A percentile compares a stretch with the other conserved stretches of the same genome.
Conservation (phyloP, 2,329 filamentous ascomycete species). For the Cladosporium sp. region DNA sequence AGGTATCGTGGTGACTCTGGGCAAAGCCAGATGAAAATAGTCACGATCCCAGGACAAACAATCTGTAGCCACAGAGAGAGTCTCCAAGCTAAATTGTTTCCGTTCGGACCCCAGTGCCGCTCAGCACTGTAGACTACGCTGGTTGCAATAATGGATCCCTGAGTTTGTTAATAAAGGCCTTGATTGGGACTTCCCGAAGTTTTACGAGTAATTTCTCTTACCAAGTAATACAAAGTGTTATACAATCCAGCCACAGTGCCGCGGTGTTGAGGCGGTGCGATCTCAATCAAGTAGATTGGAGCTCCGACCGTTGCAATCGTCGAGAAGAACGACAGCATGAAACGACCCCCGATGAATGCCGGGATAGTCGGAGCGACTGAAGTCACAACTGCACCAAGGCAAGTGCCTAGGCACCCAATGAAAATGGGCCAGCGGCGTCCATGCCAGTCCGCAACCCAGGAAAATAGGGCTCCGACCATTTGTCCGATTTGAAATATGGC, state of each 20-base stretch:
- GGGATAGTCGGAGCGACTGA: constrained; percentile 2
- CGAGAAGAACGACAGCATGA: constrained; percentile 32
- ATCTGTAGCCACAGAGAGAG: constrained; percentile 33
- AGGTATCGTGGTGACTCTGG: constrained; percentile 51
- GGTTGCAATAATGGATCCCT: constrained; percentile 48
- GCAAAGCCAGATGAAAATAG: constrained; percentile 43
- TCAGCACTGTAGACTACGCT: constrained; percentile 36
- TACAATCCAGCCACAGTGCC: constrained; percentile 59
- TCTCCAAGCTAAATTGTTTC: constrained; percentile 45
- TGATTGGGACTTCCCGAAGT: not conserved
- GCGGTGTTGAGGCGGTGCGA: constrained; percentile 27
- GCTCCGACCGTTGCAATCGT: constrained; percentile 13
- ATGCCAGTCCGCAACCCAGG: constrained; percentile 38
- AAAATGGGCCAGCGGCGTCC: constrained; percentile 58
- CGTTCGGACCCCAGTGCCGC: constrained; percentile 32
- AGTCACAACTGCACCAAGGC: constrained; percentile 1
- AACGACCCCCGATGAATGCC: constrained; percentile 49
- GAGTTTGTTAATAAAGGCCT: not conserved
- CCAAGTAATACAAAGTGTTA: constrained; percentile 42
- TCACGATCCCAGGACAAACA: constrained; percentile 29
- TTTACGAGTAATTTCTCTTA: not conserved
- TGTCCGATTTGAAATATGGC: constrained; percentile 47
- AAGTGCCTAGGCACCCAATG: constrained; percentile 43
- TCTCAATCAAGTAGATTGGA: constrained; percentile 29
- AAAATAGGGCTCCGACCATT: constrained; percentile 49